Percentiles rank a stretch among this genome's conserved stretches.
phyloP scores from a whole-genome alignment of 257 asterid species.

The Oldenlandia corymbosa region DNA sequence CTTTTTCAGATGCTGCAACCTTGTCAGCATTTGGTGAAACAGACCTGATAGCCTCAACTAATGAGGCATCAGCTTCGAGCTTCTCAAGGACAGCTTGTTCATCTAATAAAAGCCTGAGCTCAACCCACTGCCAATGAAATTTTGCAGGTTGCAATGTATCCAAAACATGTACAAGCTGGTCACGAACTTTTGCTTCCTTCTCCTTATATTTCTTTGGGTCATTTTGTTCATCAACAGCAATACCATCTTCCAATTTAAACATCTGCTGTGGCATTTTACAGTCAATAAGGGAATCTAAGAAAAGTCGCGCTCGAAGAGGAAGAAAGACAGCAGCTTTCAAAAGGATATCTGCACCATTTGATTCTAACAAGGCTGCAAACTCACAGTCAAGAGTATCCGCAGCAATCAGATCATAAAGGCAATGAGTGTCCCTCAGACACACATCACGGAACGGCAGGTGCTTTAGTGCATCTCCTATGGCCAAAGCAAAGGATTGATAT shows the following conservation, averaged over 20 bases:
- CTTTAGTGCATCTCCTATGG: constrained; percentile 69
- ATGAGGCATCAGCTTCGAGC: constrained; percentile 63
- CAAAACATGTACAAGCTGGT: constrained; percentile 70
- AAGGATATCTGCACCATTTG: constrained; percentile 52
- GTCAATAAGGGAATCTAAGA: constrained; percentile 77
- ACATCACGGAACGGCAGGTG: constrained; percentile 91
- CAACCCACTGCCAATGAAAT: constrained; percentile 99
- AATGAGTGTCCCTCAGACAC: constrained; percentile 78
- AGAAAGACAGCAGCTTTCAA: constrained; percentile 71
- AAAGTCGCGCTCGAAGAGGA: constrained; percentile 93
- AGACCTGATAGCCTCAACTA: constrained; percentile 72
- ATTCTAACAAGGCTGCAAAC: constrained; percentile 68
- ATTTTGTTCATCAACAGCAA: constrained; percentile 45
- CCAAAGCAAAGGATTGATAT: constrained; percentile 48
- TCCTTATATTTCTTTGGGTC: constrained; percentile 61
- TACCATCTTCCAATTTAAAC: constrained; percentile 47
- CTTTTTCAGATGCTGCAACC: constrained; percentile 70
- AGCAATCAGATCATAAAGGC: constrained; percentile 65
- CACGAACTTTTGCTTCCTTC: constrained; percentile 56
- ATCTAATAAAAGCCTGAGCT: constrained; percentile 84
- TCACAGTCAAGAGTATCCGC: constrained; percentile 74
- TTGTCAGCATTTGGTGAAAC: constrained; percentile 72
- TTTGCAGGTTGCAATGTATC: constrained; percentile 94
- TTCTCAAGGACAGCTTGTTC: constrained; percentile 89
- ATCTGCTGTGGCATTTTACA: constrained; percentile 62